phyloP scores from a whole-genome alignment of 2,329 filamentous ascomycete species.

The Clonostachys rosea region DNA sequence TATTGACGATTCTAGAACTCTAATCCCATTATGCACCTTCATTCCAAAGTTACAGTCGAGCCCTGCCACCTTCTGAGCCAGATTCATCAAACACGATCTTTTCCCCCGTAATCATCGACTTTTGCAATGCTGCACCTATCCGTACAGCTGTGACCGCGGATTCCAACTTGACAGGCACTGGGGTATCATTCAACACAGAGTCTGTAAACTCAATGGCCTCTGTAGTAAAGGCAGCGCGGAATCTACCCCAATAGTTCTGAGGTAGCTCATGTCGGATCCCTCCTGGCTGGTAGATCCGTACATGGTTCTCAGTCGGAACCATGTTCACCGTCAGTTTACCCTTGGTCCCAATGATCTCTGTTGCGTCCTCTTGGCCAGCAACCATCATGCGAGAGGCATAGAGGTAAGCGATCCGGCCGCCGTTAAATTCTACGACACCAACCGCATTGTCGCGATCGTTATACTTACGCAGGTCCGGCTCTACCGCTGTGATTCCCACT shows the following conservation, averaged over 20 bases:
- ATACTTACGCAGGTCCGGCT: conserved; percentile 22
- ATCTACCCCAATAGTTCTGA: conserved; percentile 56
- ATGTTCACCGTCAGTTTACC: conserved; percentile 60
- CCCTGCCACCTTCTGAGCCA: conserved; percentile 18
- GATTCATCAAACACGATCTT: conserved; percentile 55
- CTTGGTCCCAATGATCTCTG: conserved; percentile 62
- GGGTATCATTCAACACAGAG: conserved; percentile 48
- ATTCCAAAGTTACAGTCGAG: too few species aligned
- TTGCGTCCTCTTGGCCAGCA: conserved; percentile 61
- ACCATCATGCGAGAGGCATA: conserved; percentile 64
- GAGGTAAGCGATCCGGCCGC: conserved; percentile 59
- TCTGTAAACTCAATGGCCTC: conserved; percentile 61
- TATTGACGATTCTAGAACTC: too few species aligned
- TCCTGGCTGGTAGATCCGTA: conserved; percentile 47
- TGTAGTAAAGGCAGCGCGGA: conserved; percentile 55
- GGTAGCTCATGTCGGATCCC: conserved; percentile 52
- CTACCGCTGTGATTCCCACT: conserved; percentile 21
- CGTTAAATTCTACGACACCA: conserved; percentile 59
- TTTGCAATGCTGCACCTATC: conserved; percentile 57
- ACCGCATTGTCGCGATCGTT: conserved; percentile 22
- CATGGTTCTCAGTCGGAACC: conserved; percentile 48
- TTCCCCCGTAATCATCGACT: conserved; percentile 46
- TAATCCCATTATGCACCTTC: too few species aligned
- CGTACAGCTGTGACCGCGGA: conserved; percentile 54
- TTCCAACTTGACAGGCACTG: conserved; percentile 49